Percentiles rank a stretch among this genome's conserved stretches.
Evolutionary conservation across 768 basidiomycete species (phyloP).

Genomic region (Coprinopsis sp.): DNA sequence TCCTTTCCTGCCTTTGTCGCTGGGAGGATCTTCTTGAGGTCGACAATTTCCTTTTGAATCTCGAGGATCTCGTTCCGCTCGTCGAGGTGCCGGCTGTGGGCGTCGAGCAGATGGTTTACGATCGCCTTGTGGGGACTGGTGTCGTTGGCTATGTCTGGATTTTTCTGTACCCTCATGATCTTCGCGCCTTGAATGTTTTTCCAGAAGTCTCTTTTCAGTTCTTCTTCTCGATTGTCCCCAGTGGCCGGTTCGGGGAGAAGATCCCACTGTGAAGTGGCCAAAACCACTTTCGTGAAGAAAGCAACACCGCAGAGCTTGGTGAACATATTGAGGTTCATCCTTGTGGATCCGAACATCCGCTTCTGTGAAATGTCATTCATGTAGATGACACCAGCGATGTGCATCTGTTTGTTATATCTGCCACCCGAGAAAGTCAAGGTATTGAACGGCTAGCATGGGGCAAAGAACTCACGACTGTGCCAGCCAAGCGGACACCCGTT

Average conservation of each 20-base stretch:
- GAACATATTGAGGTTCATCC: conserved; percentile 1
- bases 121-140: background rate
- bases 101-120: background rate
- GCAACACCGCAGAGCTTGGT: conserved; percentile 2
- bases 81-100: background rate
- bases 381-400: conserved; percentile 1
- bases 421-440: background rate
- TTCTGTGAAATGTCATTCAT: conserved; percentile 2
- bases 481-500: conserved; percentile 8
- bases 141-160: background rate
- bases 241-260: background rate
- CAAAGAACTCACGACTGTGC: conserved; percentile 4
- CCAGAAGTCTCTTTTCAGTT: conserved; percentile 4
- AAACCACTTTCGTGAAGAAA: background rate
- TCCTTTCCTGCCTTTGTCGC: conserved; percentile 1
- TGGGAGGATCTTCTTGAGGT: background rate
- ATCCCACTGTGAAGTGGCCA: conserved; percentile 9
- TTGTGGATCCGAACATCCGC: conserved; percentile 2
- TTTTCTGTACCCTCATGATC: background rate
- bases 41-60: conserved; percentile 2
- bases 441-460: background rate
- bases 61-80: background rate
- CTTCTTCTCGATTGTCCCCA: background rate
- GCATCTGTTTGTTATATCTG: conserved; percentile 1
- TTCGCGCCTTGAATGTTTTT: background rate